Base-by-base conservation (phyloP, 108 stramenopile species). In the Skeletonema grethae region DNA sequence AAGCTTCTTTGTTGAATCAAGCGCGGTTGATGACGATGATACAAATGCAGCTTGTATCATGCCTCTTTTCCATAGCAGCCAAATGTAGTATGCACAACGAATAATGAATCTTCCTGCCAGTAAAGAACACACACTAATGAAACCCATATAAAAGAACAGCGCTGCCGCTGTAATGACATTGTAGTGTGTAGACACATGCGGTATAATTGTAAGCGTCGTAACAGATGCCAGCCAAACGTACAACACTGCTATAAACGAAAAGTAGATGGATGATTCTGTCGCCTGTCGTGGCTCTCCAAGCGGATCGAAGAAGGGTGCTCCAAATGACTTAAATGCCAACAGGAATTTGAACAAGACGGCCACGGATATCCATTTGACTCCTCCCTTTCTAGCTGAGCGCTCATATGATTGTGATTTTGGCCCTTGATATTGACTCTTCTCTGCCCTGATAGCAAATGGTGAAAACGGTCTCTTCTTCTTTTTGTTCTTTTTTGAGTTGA, bases 131-230 rank as follows among this genome's bases (percentile, higher is more conserved):
- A 82, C 55, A 48, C 77, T 73, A 7, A 67, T 66, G 28, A 82
- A 82, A 11, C 65, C 60, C 82, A 85, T 83, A 38, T 74, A 82
- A 55, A 85, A 85, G 57, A 85, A 85, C 15, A 85, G 55, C 18
- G 84, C 82, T 5, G 82, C 72, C 28, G 80, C 80, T 58, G 76
- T 81, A 39, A 85, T 79, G 15, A 78, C 70, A 63, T 85, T 85
- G 76, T 78, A 80, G 36, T 85, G 59, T n/a, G 76, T 67, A 7
- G 67, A 70, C 43, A 85, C 61, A 43, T 85, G 84, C 20, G 84
- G 84, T n/a, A 85, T 38, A 10, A 83, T 63, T 1, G 82, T 85
- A 11, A 85, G 74, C 1, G 65, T 41, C 22, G 84, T 82, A 9
- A 79, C 81, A 8, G 78, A 75, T 36, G 77, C 73, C 25, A 82